These are phyloP conservation scores for Tillandsia leiboldiana DNA, from an alignment of 176 grass and related monocot genomes.

Conservation along the genomic window DNA sequence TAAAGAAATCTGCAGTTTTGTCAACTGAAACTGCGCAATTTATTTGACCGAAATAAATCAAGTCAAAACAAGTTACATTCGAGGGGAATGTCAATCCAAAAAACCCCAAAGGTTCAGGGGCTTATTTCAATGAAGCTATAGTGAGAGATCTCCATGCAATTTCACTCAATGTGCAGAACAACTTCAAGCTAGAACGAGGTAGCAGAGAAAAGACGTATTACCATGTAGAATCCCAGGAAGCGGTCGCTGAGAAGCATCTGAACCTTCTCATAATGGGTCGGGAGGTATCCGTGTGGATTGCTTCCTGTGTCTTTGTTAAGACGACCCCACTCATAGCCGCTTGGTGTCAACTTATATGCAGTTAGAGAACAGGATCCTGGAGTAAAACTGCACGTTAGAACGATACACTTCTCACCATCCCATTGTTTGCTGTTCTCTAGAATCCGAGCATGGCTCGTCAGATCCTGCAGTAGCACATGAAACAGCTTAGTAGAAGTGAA, in stretches of 20 bases:
- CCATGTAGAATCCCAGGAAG: constrained; percentile 99
- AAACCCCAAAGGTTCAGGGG: not conserved
- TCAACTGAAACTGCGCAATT: too few species aligned
- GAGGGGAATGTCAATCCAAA: not conserved
- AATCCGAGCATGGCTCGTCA: constrained; percentile 69
- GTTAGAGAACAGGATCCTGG: constrained; percentile 95
- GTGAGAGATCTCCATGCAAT: too few species aligned
- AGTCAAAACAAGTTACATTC: not conserved
- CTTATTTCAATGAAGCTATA: too few species aligned
- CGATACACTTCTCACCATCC: constrained; percentile 98
- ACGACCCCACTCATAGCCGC: constrained; percentile 89
- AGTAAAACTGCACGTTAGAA: constrained; percentile 92
- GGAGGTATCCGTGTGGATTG: constrained; percentile 94
- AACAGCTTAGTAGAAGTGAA: not conserved
- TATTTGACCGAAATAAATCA: too few species aligned
- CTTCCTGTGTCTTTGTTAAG: constrained; percentile 96
- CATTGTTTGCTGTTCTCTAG: constrained; percentile 94
- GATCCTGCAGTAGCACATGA: constrained; percentile 46
- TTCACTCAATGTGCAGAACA: not conserved
- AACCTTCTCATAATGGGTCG: constrained; percentile 96
- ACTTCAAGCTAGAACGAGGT: not conserved
- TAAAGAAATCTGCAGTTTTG: too few species aligned
- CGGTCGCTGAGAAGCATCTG: constrained; percentile 99
- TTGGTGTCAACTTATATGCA: constrained; percentile 89
- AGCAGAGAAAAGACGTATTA: constrained; percentile 14